These are phyloP conservation scores for Penicillium steckii DNA, from an alignment of 495 filamentous ascomycete genomes.

Conservation along the genomic window DNA sequence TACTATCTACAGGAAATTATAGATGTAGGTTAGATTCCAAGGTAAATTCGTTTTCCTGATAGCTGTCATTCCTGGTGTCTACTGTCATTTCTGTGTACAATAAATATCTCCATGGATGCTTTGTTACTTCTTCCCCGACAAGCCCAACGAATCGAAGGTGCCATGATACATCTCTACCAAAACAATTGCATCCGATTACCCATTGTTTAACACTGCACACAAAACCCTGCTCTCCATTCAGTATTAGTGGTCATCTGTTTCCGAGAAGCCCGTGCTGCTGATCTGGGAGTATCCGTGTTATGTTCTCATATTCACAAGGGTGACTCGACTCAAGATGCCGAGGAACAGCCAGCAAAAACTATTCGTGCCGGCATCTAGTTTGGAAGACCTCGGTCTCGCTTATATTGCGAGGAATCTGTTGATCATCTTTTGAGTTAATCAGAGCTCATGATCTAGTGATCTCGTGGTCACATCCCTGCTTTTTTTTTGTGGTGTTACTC, in stretches of 20 bases:
- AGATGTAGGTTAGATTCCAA: no score
- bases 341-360: constrained; percentile 13
- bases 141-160: no score
- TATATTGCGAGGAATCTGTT: background rate
- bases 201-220: background rate
- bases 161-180: no score
- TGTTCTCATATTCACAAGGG: constrained; percentile 20
- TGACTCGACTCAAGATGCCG: constrained; percentile 17
- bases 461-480: background rate
- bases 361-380: background rate
- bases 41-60: no score
- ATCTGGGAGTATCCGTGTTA: background rate
- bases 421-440: background rate
- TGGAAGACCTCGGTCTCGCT: background rate
- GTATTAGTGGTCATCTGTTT: background rate
- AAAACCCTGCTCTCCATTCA: background rate
- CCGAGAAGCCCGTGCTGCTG: background rate
- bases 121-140: no score
- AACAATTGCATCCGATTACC: background rate
- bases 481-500: background rate
- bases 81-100: no score
- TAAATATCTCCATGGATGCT: no score
- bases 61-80: no score
- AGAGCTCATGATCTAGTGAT: constrained; percentile 1
- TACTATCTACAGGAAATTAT: background rate